Conservation (phyloP, 495 filamentous ascomycete genomes). For the Tuber aestivum region DNA sequence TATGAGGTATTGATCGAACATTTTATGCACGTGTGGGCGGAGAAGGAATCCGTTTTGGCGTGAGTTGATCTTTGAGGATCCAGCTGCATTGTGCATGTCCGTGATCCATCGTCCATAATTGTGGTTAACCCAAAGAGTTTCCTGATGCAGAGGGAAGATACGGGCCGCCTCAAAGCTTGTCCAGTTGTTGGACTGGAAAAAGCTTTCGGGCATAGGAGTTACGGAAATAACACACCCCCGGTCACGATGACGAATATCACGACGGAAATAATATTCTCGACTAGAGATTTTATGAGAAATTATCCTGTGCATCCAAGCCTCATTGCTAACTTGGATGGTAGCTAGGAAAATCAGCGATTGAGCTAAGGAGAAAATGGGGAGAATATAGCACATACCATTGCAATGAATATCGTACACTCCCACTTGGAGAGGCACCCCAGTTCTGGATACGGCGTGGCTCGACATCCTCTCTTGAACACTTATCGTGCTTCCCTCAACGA, state of each 20-base stretch:
- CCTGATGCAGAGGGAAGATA: conserved; percentile 26
- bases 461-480: too few species aligned
- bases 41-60: conserved; percentile 36
- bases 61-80: too few species aligned
- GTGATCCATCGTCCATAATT: conserved; percentile 25
- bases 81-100: conserved; percentile 27
- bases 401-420: too few species aligned
- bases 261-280: too few species aligned
- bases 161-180: too few species aligned
- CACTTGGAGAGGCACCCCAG: too few species aligned
- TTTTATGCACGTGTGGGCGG: conserved; percentile 17
- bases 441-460: too few species aligned
- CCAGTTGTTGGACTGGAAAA: conserved; percentile 7
- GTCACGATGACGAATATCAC: too few species aligned
- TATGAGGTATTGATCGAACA: conserved; percentile 33
- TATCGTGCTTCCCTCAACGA: too few species aligned
- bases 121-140: conserved; percentile 19
- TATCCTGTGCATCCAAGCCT: conserved; percentile 26
- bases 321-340: conserved; percentile 22
- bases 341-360: conserved; percentile 15
- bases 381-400: too few species aligned
- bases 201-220: conserved; percentile 4
- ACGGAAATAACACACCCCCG: too few species aligned
- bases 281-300: conserved; percentile 23
- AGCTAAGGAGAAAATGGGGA: conserved; percentile 11